Base-by-base conservation (phyloP, 768 basidiomycete species). In the Pleurotus pulmonarius region DNA sequence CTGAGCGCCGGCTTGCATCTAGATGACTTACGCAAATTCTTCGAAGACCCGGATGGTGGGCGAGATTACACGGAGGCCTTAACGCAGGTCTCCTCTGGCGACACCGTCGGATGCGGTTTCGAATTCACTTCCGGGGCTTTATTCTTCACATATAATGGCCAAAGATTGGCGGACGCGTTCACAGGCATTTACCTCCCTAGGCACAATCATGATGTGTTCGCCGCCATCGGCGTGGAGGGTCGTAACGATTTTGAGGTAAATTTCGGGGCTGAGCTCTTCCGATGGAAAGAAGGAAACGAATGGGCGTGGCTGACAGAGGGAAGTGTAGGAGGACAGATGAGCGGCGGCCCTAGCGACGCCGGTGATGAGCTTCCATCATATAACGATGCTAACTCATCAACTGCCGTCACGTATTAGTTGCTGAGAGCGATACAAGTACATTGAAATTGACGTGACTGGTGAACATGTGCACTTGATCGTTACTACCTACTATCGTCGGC, bases 1-100 rank as follows among this genome's bases (percentile, higher is more conserved):
- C 71, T 80, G 41, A 86, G 86, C 54, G 81, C 82, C 1, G 86
- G 78, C 1, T 70, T 87, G 24, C 87, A 88, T 61, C 76, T 88
- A 34, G 87, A 88, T 64, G 87, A 88, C 68, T 71, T 85, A 64
- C 78, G 83, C 64, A 88, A 87, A 67, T 88, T 88, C 74, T 88
- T 83, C 57, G 86, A 87, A 61, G 84, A 86, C 62, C 70, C 83
- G 1, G 73, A 82, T 46, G 87, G 86, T 15, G 87, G 86, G 9
- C 78, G 82, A 1, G 82, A 85, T 61, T 88, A 82, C 66, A 69
- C 67, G 40, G 64, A 67, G 12, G 58, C 38, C 43, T 66, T 71
- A 22, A 63, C 59, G 22, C 68, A 59, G 51, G 70, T 81, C 49
- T 62, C 52, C 1, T 61, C 74, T 6, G 83, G 81, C 1, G 82